phyloP scores from a whole-genome alignment of 176 grass and related monocot species.

The Cenchrus americanus region DNA sequence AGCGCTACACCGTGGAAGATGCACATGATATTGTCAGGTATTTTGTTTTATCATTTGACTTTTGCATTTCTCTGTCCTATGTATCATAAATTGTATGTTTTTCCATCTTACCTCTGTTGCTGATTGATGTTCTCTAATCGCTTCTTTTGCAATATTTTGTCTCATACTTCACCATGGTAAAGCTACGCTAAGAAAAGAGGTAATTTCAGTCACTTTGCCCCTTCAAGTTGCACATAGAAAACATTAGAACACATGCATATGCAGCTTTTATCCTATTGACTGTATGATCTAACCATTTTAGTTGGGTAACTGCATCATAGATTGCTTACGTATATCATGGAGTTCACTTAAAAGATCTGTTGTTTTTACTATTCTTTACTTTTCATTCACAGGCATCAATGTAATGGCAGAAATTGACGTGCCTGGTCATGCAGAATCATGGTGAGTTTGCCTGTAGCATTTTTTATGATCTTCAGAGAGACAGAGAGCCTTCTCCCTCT shows the following conservation, averaged over 20 bases:
- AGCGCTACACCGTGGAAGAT: conserved; percentile 87
- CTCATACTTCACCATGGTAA: conserved; percentile 48
- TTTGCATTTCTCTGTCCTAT: conserved; percentile 22
- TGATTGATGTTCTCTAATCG: conserved; percentile 43
- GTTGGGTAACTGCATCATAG: neutral
- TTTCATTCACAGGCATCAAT: conserved; percentile 74
- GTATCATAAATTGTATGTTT: conserved; percentile 19
- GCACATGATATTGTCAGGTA: conserved; percentile 91
- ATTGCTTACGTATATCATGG: neutral
- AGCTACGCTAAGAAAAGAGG: conserved; percentile 96
- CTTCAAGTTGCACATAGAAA: neutral
- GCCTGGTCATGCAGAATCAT: conserved; percentile 90
- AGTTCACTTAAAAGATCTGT: neutral
- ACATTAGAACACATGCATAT: neutral
- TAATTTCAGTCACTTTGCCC: conserved; percentile 38
- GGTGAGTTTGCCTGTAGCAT: conserved; percentile 54
- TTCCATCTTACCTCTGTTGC: neutral
- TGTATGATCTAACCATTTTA: conserved; percentile 7
- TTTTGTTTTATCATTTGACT: conserved; percentile 19
- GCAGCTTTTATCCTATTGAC: neutral
- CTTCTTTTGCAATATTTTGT: conserved; percentile 29
- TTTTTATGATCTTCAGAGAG: conserved; percentile 6
- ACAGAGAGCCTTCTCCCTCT: conserved; percentile 1
- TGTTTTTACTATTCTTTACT: conserved; percentile 21
- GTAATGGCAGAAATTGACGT: conserved; percentile 93